Evolutionary conservation across 1,284 basidiomycete species (phyloP), one percentile per base, ranked within the genome.

Genomic region (Ceratobasidium theobromae): DNA sequence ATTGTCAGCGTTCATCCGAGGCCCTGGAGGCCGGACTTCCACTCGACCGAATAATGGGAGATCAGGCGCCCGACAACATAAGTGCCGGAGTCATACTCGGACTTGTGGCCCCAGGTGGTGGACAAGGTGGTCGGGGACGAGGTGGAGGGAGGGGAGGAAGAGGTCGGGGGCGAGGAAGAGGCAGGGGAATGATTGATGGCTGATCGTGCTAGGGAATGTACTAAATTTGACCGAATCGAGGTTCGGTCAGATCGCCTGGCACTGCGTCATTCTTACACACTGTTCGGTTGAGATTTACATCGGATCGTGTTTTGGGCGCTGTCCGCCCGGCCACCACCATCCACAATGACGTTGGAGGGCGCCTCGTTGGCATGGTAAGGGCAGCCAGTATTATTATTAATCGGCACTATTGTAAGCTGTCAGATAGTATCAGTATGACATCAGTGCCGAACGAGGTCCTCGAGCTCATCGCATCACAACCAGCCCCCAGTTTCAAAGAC

Each of bases 41-140:
- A 5, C 49, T 64, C n/a, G 60, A 52, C 27, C 48, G 60, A 16
- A 64, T 64, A n/a, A 64, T 64, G 60, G 60, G 60, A 21, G 60
- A 64, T 43, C 43, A 52, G 14, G 60, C 49, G 38, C 18, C 49
- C 12, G 60, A 64, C 60, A 2, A 48, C 49, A 45, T 21, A 32
- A 45, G 32, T 27, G n/a, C 30, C 30, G 60, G 25, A 18, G 33
- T 49, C 11, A 27, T n/a, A 14, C 48, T 43, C 4, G 11, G 6
- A 21, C 18, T 21, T 27, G 49, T 9, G 18, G 43, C 48, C n/a
- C 52, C 41, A 45, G 60, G 60, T 28, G 49, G 60, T 8, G 60
- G 60, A 23, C 28, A 35, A 38, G 58, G 57, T 9, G n/a, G 58
- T 12, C 33, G 58, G 21, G 40, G 60, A 52, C 38, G 60, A 9